Evolutionary conservation across 2,329 filamentous ascomycete genomes (phyloP).

Genomic region (Xylaria digitata): DNA sequence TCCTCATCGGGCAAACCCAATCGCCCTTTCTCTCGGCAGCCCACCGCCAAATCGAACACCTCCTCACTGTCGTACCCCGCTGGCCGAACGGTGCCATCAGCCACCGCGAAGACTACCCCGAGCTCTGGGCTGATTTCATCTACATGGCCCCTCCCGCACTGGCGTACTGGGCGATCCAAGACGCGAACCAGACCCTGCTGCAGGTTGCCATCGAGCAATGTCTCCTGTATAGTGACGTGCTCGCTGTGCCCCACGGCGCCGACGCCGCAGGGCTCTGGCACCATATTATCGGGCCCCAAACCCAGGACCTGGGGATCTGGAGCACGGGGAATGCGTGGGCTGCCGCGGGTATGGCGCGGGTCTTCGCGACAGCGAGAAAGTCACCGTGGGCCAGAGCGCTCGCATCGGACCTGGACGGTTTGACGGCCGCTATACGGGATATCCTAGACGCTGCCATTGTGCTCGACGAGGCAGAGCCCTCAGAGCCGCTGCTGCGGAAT

Average conservation of each 20-base stretch:
- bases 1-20: conserved; percentile 55
- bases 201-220: conserved; percentile 55
- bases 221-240: conserved; percentile 54
- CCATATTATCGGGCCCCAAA: conserved; percentile 56
- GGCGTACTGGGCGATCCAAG: conserved; percentile 58
- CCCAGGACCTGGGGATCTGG: conserved; percentile 56
- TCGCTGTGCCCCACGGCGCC: conserved; percentile 49
- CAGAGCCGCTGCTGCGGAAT: conserved; percentile 56
- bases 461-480: conserved; percentile 42
- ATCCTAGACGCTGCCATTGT: conserved; percentile 50
- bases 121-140: conserved; percentile 62
- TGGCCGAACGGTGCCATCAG: conserved; percentile 61
- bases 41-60: conserved; percentile 54
- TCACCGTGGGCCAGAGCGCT: conserved; percentile 47
- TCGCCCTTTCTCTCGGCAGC: conserved; percentile 52
- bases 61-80: conserved; percentile 54
- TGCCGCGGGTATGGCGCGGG: conserved; percentile 58
- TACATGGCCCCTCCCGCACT: conserved; percentile 63
- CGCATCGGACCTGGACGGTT: conserved; percentile 51
- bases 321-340: conserved; percentile 62
- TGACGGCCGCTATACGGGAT: conserved; percentile 48
- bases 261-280: conserved; percentile 53
- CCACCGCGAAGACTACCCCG: conserved; percentile 56
- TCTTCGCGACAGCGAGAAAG: conserved; percentile 56
- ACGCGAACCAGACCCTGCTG: conserved; percentile 50